Evolutionary conservation across 2,329 filamentous ascomycete species (phyloP).

Genomic region (Aspergillus quadricinctus): DNA sequence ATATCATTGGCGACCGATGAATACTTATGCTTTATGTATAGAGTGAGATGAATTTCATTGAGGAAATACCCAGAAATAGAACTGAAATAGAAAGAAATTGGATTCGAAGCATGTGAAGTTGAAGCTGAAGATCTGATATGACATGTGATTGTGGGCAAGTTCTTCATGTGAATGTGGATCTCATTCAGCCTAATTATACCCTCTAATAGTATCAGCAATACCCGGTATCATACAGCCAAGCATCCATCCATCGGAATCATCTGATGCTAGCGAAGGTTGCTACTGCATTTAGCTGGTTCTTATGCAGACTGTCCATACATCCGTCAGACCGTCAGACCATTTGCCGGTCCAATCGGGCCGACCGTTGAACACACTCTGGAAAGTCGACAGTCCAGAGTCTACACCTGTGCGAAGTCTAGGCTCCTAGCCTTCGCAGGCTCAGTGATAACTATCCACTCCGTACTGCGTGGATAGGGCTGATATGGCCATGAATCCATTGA

Average conservation of each 20-base stretch:
- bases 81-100: neutral
- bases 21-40: neutral
- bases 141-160: conserved; percentile 1
- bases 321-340: neutral
- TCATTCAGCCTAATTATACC: neutral
- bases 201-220: neutral
- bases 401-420: neutral
- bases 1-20: neutral
- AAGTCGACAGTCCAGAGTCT: too few relatives aligned
- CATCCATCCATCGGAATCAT: neutral
- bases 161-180: conserved; percentile 6
- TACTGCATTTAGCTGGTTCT: neutral
- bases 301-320: neutral
- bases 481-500: neutral
- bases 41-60: neutral
- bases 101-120: neutral
- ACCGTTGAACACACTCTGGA: neutral
- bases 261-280: neutral
- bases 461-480: neutral
- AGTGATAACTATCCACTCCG: neutral
- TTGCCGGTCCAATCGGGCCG: neutral
- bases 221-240: neutral
- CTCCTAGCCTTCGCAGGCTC: neutral
- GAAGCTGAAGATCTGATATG: neutral
- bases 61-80: neutral